phyloP scores from a whole-genome alignment of 352 stramenopile genomes.

The Phytophthora sansomeana region DNA sequence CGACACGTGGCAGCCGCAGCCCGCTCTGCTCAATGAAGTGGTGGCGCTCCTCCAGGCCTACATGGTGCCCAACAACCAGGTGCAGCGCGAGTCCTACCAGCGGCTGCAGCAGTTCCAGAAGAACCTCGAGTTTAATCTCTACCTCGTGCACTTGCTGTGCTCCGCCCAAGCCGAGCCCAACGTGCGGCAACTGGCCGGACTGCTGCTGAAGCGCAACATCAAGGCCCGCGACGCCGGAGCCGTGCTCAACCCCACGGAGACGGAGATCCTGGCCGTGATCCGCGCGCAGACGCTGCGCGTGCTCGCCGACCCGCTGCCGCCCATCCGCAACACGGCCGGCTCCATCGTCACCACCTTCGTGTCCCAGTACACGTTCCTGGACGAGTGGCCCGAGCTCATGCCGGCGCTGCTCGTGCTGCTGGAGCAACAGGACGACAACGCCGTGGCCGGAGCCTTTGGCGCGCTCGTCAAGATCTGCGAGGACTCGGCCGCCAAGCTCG shows the following conservation, averaged over 20 bases:
- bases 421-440: conserved; percentile 67
- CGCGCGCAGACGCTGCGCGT: conserved; percentile 78
- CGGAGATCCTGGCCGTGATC: conserved; percentile 84
- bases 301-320: conserved; percentile 60
- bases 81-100: conserved; percentile 85
- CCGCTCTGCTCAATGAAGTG: conserved; percentile 77
- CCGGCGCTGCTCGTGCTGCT: conserved; percentile 68
- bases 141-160: conserved; percentile 88
- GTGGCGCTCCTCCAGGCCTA: conserved; percentile 82
- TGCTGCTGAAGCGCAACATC: conserved; percentile 90
- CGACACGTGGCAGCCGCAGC: conserved; percentile 80
- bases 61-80: conserved; percentile 86
- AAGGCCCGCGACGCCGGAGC: conserved; percentile 74
- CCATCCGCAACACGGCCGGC: conserved; percentile 84
- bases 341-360: conserved; percentile 89
- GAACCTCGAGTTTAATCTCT: conserved; percentile 91
- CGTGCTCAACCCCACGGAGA: conserved; percentile 59
- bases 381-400: conserved; percentile 91
- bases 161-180: conserved; percentile 59
- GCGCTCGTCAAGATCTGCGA: conserved; percentile 92
- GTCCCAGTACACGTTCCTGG: conserved; percentile 87
- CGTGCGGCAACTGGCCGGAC: conserved; percentile 79
- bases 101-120: conserved; percentile 89
- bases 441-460: conserved; percentile 85
- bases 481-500: conserved; percentile 89